Evolutionary conservation across 306 rosid species (phyloP), one percentile per base, ranked within the genome.

Genomic region (Notholithocarpus densiflorus): DNA sequence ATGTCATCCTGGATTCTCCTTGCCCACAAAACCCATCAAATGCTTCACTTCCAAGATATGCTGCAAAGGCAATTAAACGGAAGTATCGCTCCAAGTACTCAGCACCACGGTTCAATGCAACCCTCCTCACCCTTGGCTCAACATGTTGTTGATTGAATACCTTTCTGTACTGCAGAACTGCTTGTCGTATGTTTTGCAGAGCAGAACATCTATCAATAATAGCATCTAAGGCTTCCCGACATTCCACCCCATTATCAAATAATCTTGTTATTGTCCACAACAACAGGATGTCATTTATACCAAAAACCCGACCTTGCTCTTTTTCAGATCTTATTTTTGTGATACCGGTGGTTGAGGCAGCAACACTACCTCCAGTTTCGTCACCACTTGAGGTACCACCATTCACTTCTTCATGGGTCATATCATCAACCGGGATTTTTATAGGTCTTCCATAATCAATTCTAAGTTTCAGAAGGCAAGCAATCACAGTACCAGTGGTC

Each of bases 1-100:
- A 93, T 81, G 93, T 87, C 94, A 90, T 87, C 82, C 81, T 82
- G 29, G 82, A 82, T 78, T 84, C 88, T 75, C 92, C 93, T 83
- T 89, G 90, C 82, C 91, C 88, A 83, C 93, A 93, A 77, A 89
- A 86, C 71, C 91, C 95, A 85, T 93, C 98, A 80, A 90, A 93
- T 74, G 95, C 98, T 82, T 90, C 93, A 55, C 98, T 91, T 80
- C 98, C 98, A 77, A 93, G 95, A 87, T 93, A 91, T 81, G 98
- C 98, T 53, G 98, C 94, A 89, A 93, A 93, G 55, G 98, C 91
- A 89, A 93, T 93, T 76, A 93, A 86, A 78, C 92, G 93, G 84
- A 93, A 93, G 84, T 93, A 93, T 48, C 98, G 89, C 73, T 93
- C 98, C 84, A 93, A 85, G 81, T 90, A 91, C 93, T 93, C 98